Base-by-base conservation (phyloP, 495 filamentous ascomycete genomes). In the Pseudomonodictys pantanalensis region DNA sequence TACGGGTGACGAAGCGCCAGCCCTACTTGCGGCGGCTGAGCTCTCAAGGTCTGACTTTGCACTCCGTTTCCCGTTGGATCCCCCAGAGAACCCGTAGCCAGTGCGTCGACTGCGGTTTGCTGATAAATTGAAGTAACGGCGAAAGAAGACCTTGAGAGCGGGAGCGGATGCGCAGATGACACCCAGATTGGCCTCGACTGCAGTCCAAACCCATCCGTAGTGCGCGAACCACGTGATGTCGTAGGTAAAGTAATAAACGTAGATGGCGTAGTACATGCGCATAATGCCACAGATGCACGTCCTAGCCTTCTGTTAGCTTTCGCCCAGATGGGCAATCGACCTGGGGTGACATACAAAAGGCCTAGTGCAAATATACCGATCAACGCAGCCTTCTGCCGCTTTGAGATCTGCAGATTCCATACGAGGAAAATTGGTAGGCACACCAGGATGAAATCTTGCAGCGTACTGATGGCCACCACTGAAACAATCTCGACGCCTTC, bases 161-260 rank as follows among this genome's bases (percentile, higher is more conserved):
- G 70, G 70, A 0, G 65, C 69, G n/a, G 57, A 69, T 0, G 68
- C 70, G 48, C 64, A 69, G 20, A 73, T 67, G 33, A 71, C 60
- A 5, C 52, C 70, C 3, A 73, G 65, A n/a, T 69, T 58, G 11
- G 60, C 45, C 60, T 73, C 70, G 12, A 73, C 1, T 9, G 44
- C 60, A 1, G 64, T 68, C 64, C 67, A 69, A 10, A 64, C 26
- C 67, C 64, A 69, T 2, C 48, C 52, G n/a, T 54, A 39, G n/a
- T 42, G 10, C n/a, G 52, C 59, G 7, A 25, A 48, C 66, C 66
- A 69, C 24, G 66, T 64, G 26, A 66, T 65, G 45, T 69, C 67
- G 64, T 68, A 67, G 0, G 67, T 69, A n/a, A 46, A 39, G 46
- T 64, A 67, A 41, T 59, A 69, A 15, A 58, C 50, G 32, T 58